Percentiles rank a stretch among this genome's conserved stretches.
phyloP scores from a whole-genome alignment of 352 stramenopile genomes.

The Aphanomyces cochlioides region DNA sequence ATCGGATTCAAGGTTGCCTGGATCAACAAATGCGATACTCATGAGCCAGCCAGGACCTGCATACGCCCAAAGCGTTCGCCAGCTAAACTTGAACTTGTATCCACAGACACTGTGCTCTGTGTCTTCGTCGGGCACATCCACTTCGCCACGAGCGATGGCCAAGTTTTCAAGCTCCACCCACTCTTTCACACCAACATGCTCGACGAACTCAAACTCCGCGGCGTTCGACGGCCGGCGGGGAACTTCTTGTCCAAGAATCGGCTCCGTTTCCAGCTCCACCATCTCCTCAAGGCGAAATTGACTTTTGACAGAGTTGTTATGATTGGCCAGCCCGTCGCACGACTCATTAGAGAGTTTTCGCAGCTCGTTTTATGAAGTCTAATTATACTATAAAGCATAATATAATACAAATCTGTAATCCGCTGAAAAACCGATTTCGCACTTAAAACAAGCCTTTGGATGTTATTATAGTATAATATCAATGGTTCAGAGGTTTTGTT shows the following conservation, averaged over 20 bases:
- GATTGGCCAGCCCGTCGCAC: too few species aligned
- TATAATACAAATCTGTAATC: too few species aligned
- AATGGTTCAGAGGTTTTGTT: too few species aligned
- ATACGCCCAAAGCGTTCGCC: conserved; percentile 76
- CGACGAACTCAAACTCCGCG: not conserved
- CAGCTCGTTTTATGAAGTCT: too few species aligned
- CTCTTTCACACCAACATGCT: conserved; percentile 14
- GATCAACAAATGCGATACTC: conserved; percentile 95
- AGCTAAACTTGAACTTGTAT: conserved; percentile 37
- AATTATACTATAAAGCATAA: too few species aligned
- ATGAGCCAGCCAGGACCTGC: conserved; percentile 86
- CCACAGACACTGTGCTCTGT: not conserved
- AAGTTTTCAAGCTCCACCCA: conserved; percentile 21
- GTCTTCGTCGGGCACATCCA: conserved; percentile 25
- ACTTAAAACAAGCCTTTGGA: too few species aligned
- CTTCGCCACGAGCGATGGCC: not conserved
- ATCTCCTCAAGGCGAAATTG: not conserved
- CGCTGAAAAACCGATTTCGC: too few species aligned
- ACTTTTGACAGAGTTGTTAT: not conserved
- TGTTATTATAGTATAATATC: too few species aligned
- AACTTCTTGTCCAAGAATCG: not conserved
- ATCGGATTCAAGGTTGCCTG: conserved; percentile 94
- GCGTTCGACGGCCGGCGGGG: not conserved
- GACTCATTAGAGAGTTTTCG: too few species aligned
- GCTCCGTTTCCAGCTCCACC: not conserved